phyloP scores from a whole-genome alignment of 345 rosid species.

The Noccaea caerulescens region DNA sequence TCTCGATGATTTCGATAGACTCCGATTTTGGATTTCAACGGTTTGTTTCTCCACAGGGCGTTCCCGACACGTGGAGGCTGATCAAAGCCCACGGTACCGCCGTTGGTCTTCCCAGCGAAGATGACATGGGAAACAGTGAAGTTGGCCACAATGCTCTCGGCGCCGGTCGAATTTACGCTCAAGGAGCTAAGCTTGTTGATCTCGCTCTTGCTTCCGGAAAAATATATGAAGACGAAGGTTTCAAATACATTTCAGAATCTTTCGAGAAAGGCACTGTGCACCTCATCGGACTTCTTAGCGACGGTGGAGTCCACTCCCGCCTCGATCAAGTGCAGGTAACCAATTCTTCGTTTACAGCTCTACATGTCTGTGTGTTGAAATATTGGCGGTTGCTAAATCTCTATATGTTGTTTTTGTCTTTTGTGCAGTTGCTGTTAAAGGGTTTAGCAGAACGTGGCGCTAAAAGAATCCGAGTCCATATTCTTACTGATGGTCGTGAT shows the following conservation, averaged over 20 bases:
- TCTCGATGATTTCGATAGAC: neutral
- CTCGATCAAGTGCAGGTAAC: constrained; percentile 87
- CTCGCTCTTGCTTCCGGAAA: constrained; percentile 87
- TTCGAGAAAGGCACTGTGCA: constrained; percentile 76
- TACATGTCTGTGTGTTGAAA: neutral
- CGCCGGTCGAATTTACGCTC: constrained; percentile 93
- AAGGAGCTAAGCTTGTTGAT: constrained; percentile 98
- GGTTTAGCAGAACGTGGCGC: constrained; percentile 86
- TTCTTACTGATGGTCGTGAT: constrained; percentile 98
- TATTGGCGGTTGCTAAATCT: neutral
- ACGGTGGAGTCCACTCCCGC: constrained; percentile 97
- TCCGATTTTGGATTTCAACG: neutral
- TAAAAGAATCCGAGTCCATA: constrained; percentile 87
- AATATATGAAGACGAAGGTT: constrained; percentile 84
- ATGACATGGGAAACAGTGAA: constrained; percentile 99
- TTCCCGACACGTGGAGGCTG: constrained; percentile 83
- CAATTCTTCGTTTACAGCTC: neutral
- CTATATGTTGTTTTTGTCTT: neutral
- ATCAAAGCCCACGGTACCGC: constrained; percentile 89
- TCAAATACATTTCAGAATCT: constrained; percentile 63
- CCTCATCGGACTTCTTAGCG: constrained; percentile 85
- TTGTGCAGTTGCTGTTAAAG: constrained; percentile 69
- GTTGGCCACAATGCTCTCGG: constrained; percentile 99
- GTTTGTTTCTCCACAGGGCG: constrained; percentile 44
- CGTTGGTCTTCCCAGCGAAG: constrained; percentile 95